Evolutionary conservation across 2,329 filamentous ascomycete species (phyloP).

Genomic region (Botrytis pseudocinerea): DNA sequence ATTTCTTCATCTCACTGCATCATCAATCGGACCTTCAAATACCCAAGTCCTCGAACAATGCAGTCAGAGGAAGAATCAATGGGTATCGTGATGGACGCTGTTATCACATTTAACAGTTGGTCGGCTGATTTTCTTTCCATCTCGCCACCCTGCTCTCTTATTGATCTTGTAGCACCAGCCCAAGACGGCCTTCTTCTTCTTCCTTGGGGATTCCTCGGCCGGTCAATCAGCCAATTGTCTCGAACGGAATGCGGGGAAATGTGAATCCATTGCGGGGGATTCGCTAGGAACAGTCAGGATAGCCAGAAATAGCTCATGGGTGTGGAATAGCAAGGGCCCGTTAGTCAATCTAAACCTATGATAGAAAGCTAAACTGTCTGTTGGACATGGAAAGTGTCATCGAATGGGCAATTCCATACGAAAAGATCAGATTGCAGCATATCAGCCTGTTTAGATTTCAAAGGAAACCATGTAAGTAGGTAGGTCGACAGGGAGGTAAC

Average conservation of each 20-base stretch:
- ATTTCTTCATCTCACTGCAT: slow-evolving; percentile 16
- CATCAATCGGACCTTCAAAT: slow-evolving; percentile 13
- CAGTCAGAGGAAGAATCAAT: not conserved
- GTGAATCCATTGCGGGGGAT: slow-evolving; percentile 6
- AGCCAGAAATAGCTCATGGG: not conserved
- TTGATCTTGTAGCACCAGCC: not conserved
- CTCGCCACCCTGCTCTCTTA: not conserved
- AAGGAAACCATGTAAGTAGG: slow-evolving; percentile 2
- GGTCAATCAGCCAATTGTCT: not conserved
- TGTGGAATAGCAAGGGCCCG: not conserved
- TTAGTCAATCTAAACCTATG: not conserved
- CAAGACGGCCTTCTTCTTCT: not conserved
- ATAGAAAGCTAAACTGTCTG: not conserved
- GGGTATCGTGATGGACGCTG: not conserved
- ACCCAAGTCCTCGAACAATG: not conserved
- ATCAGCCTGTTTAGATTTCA: slow-evolving; percentile 9
- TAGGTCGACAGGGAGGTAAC: not conserved
- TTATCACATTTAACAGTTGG: not conserved
- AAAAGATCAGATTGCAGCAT: not conserved
- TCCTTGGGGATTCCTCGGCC: not conserved
- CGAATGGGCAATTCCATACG: not conserved
- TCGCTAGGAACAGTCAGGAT: not conserved
- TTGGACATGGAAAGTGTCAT: not conserved
- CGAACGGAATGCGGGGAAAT: slow-evolving; percentile 16
- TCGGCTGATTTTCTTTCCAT: slow-evolving; percentile 6